phyloP scores from a whole-genome alignment of 2,329 filamentous ascomycete genomes.

The Penicillium corylophilum region DNA sequence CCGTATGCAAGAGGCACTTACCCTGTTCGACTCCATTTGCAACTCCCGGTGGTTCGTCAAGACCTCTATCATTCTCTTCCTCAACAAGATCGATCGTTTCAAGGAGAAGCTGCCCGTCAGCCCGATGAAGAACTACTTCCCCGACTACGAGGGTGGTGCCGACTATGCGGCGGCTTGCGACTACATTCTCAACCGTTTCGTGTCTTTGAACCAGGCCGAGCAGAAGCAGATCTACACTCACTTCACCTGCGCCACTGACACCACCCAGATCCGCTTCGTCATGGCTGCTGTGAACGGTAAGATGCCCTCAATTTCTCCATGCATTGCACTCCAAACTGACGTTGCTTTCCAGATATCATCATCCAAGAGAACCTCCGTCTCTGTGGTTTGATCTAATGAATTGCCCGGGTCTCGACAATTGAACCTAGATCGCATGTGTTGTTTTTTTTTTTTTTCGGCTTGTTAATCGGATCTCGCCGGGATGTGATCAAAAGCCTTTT shows the following conservation, averaged over 20 bases:
- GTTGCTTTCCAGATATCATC: constrained; percentile 83
- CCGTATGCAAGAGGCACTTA: constrained; percentile 71
- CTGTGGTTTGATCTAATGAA: constrained; percentile 87
- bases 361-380: constrained; percentile 98
- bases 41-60: constrained; percentile 72
- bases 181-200: constrained; percentile 98
- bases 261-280: constrained; percentile 98
- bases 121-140: constrained; percentile 75
- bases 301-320: constrained; percentile 29
- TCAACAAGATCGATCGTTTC: constrained; percentile 75
- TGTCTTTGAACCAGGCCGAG: constrained; percentile 97
- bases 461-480: constrained; percentile 29
- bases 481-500: constrained; percentile 26
- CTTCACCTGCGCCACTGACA: constrained; percentile 98
- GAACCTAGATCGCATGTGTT: constrained; percentile 34
- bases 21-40: constrained; percentile 70
- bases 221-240: constrained; percentile 99
- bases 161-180: constrained; percentile 96
- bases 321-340: constrained; percentile 8
- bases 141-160: constrained; percentile 82
- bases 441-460: constrained; percentile 26
- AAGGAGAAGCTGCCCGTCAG: constrained; percentile 72
- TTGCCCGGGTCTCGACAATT: constrained; percentile 27
- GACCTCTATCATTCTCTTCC: constrained; percentile 70
- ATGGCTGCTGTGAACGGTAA: constrained; percentile 98